A percentile compares a stretch with the other conserved stretches of the same genome.
These are phyloP conservation scores for Globisporangium iwayamae DNA, from an alignment of 352 stramenopile genomes.

Conservation along the genomic window DNA sequence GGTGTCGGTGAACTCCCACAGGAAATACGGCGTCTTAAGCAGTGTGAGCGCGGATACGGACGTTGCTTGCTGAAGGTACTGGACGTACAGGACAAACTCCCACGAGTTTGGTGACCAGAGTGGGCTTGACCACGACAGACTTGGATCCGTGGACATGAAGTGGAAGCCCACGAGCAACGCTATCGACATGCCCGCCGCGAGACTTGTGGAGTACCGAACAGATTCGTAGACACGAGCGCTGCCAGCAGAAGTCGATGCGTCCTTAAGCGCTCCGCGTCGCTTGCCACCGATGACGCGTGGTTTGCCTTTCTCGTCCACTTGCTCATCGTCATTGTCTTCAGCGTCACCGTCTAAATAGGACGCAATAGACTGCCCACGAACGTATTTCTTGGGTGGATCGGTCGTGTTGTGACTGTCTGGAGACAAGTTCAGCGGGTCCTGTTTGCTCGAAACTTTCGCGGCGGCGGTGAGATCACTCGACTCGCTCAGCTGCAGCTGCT, in stretches of 20 bases:
- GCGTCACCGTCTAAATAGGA: neutral
- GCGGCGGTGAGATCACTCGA: neutral
- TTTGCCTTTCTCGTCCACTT: too few relatives aligned
- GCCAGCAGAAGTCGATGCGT: neutral
- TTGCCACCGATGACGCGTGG: slow-evolving; percentile 16
- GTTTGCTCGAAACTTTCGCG: slow-evolving; percentile 5
- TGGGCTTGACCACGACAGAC: slow-evolving; percentile 9
- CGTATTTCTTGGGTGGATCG: slow-evolving; percentile 20
- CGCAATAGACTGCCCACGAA: slow-evolving; percentile 22
- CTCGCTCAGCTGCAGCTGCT: slow-evolving; percentile 15
- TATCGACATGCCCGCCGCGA: slow-evolving; percentile 19
- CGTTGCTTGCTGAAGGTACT: slow-evolving; percentile 38
- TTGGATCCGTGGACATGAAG: slow-evolving; percentile 19
- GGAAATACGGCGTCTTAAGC: slow-evolving; percentile 28
- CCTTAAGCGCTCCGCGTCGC: neutral
- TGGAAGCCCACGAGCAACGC: slow-evolving; percentile 19
- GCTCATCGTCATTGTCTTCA: neutral
- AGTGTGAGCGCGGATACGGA: slow-evolving; percentile 39
- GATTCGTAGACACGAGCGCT: slow-evolving; percentile 17
- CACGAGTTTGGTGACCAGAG: slow-evolving; percentile 35
- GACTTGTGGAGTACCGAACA: slow-evolving; percentile 17
- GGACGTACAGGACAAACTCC: slow-evolving; percentile 43
- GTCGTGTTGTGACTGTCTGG: neutral
- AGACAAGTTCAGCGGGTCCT: slow-evolving; percentile 13
- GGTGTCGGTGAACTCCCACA: slow-evolving; percentile 37